Conservation (phyloP, 139 green algal species). For the Chlamydomonas incerta region DNA sequence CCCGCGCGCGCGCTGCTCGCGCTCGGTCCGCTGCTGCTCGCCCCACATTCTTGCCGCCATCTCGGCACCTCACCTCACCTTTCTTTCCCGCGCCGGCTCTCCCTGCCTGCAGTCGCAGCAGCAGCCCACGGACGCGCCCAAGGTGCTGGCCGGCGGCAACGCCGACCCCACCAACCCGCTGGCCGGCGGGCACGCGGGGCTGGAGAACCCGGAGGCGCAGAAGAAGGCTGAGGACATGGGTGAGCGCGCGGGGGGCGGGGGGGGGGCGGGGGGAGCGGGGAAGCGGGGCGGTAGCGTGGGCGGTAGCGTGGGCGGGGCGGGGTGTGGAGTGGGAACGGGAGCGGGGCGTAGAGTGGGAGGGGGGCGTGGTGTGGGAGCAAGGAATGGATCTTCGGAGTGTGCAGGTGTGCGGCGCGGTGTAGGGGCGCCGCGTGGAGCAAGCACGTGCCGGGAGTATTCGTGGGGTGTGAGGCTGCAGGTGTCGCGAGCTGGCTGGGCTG, state of each 20-base stretch:
- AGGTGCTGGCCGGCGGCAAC: slow-evolving; percentile 40
- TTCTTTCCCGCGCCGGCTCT: no score
- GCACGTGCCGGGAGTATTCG: no score
- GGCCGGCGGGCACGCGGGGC: neutral
- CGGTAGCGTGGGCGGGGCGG: neutral
- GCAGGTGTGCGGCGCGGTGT: no score
- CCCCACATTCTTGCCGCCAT: no score
- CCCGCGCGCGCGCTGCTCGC: no score
- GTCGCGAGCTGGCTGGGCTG: no score
- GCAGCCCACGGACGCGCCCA: slow-evolving; percentile 34
- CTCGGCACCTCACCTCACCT: no score
- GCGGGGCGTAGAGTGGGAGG: neutral
- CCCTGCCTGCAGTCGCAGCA: neutral
- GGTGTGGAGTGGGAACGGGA: neutral
- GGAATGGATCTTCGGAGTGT: no score
- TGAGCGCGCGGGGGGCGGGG: neutral
- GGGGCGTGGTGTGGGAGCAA: no score
- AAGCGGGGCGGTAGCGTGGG: neutral
- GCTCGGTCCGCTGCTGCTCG: no score
- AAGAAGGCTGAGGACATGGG: slow-evolving; percentile 15
- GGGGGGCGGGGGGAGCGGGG: neutral
- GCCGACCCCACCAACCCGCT: slow-evolving; percentile 38
- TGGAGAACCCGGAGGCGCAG: slow-evolving; percentile 42
- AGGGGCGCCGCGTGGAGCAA: no score
- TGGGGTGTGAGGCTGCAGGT: no score